phyloP scores from a whole-genome alignment of 345 rosid species.

The Rhizophora apiculata region DNA sequence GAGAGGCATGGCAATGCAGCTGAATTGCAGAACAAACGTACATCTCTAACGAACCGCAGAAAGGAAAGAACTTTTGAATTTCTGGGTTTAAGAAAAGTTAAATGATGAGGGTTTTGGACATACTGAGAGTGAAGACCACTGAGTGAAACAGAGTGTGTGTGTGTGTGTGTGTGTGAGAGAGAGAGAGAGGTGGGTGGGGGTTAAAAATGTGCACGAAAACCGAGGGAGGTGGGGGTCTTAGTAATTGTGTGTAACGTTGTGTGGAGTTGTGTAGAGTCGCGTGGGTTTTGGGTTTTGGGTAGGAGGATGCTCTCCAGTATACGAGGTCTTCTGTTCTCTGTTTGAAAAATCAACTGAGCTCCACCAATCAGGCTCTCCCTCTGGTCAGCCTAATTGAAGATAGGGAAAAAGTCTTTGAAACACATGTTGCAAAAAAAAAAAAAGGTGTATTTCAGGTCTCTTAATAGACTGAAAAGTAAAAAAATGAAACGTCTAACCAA shows the following conservation, averaged over 20 bases:
- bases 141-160: neutral
- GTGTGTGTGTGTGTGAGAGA: neutral
- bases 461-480: no score
- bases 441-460: no score
- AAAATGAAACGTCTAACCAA: no score
- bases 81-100: neutral
- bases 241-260: neutral
- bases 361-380: neutral
- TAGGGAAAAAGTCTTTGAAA: no score
- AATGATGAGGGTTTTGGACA: neutral
- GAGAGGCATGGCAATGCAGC: constrained; percentile 1
- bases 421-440: no score
- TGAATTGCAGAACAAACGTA: constrained; percentile 2
- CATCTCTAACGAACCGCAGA: neutral
- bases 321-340: constrained; percentile 8
- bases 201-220: no score
- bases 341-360: neutral
- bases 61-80: neutral
- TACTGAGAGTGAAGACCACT: neutral
- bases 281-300: neutral
- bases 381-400: no score
- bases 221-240: no score
- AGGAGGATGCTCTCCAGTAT: constrained; percentile 1
- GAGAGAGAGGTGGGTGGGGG: neutral
- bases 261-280: no score